phyloP scores from a whole-genome alignment of 2,329 filamentous ascomycete species.

The Hansfordia pulvinata region DNA sequence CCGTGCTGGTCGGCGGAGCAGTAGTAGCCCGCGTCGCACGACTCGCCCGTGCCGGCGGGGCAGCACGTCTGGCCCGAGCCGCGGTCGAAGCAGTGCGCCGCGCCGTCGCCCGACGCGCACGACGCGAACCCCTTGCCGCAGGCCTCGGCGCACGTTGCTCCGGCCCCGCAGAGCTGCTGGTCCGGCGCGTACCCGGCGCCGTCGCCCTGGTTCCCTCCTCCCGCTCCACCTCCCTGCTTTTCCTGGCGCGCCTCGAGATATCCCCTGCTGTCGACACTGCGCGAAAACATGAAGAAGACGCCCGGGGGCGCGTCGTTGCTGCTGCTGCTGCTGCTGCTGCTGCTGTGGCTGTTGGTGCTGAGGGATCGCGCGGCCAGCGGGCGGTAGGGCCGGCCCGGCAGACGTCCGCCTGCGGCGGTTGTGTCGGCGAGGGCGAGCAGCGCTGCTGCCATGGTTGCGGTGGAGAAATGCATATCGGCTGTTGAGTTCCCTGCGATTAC shows the following conservation, averaged over 20 bases:
- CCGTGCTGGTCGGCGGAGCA: constrained; percentile 38
- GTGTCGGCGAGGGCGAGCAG: too few relatives aligned
- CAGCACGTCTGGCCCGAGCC: constrained; percentile 40
- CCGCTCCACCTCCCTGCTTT: constrained; percentile 11
- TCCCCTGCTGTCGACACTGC: constrained; percentile 10
- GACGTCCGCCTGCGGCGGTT: too few relatives aligned
- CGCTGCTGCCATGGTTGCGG: too few relatives aligned
- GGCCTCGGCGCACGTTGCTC: constrained; percentile 17
- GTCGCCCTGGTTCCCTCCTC: constrained; percentile 8
- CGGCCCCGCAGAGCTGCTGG: constrained; percentile 13
- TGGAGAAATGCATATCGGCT: too few relatives aligned
- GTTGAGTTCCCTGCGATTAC: too few relatives aligned
- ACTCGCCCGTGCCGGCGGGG: constrained; percentile 40
- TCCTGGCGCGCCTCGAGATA: constrained; percentile 14
- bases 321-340: too few relatives aligned
- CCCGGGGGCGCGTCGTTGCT: too few relatives aligned
- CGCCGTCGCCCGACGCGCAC: constrained; percentile 21
- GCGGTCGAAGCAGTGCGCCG: constrained; percentile 46
- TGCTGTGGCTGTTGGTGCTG: too few relatives aligned
- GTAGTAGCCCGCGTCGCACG: constrained; percentile 47
- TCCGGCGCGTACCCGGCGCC: constrained; percentile 12
- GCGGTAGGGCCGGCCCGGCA: too few relatives aligned
- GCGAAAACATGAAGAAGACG: too few relatives aligned
- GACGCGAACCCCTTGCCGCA: constrained; percentile 18
- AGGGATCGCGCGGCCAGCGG: too few relatives aligned